Conservation (phyloP, 805 yeast genomes). For the Cyberlindnera veronae region DNA sequence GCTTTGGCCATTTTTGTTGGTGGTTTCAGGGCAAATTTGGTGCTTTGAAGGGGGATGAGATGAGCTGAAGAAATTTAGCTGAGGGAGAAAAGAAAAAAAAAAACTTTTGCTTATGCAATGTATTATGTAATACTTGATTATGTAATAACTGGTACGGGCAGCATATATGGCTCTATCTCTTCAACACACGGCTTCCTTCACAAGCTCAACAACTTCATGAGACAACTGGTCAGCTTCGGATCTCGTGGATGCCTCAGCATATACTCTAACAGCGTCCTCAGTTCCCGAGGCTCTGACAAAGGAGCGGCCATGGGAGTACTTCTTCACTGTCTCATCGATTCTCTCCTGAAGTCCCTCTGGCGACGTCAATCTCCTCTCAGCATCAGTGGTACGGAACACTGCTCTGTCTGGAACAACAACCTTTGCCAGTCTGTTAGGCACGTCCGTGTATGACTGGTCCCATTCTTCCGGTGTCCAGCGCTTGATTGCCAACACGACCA, state of each 20-base stretch:
- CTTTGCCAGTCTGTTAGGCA: conserved; percentile 83
- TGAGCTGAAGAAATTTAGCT: not conserved
- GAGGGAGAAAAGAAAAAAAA: too few species aligned
- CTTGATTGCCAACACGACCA: conserved; percentile 57
- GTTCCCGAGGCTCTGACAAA: conserved; percentile 98
- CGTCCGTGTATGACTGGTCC: conserved; percentile 74
- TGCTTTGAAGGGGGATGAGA: not conserved
- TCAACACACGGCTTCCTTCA: conserved; percentile 22
- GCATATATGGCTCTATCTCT: too few species aligned
- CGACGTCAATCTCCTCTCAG: conserved; percentile 75
- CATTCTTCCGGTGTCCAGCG: conserved; percentile 62
- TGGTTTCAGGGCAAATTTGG: not conserved
- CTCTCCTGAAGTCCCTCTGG: conserved; percentile 75
- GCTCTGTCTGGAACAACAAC: conserved; percentile 81
- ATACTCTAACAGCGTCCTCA: conserved; percentile 94
- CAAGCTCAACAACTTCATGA: conserved; percentile 36
- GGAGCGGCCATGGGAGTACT: conserved; percentile 64
- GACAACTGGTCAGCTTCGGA: conserved; percentile 47
- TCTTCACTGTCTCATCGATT: conserved; percentile 62
- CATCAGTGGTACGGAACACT: conserved; percentile 79
- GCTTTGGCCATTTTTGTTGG: conserved; percentile 28
- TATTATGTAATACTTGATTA: too few species aligned
- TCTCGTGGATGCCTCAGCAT: conserved; percentile 75
- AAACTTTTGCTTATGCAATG: too few species aligned
- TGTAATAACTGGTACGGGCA: too few species aligned